A percentile compares a stretch with the other conserved stretches of the same genome.
Conservation (phyloP, 805 yeast genomes). For the Sungouiozyma intestinalis region DNA sequence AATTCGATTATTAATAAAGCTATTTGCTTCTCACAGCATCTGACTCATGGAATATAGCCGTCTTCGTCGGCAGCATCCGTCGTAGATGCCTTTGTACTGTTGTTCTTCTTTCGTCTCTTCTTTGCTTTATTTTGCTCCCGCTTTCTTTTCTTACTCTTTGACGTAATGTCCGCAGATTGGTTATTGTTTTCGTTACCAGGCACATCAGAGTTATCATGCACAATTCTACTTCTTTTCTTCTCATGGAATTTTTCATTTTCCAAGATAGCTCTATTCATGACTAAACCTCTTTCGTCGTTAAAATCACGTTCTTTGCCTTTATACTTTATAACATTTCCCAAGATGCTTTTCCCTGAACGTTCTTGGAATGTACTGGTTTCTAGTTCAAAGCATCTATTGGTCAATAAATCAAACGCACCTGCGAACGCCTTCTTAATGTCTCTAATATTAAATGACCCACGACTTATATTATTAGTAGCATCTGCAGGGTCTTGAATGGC, state of each 20-base stretch:
- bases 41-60: slow-evolving; percentile 14
- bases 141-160: slow-evolving; percentile 10
- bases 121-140: slow-evolving; percentile 2
- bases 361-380: slow-evolving; percentile 54
- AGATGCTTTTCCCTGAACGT: slow-evolving; percentile 59
- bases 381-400: slow-evolving; percentile 65
- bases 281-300: slow-evolving; percentile 58
- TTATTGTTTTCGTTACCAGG: slow-evolving; percentile 15
- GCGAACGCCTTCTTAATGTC: slow-evolving; percentile 78
- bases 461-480: slow-evolving; percentile 66
- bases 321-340: slow-evolving; percentile 71
- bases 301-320: slow-evolving; percentile 69
- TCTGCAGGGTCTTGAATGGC: slow-evolving; percentile 89
- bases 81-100: neutral
- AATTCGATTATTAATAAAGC: neutral
- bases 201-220: slow-evolving; percentile 17
- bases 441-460: slow-evolving; percentile 73
- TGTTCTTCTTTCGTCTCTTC: slow-evolving; percentile 15
- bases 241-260: slow-evolving; percentile 26
- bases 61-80: slow-evolving; percentile 16
- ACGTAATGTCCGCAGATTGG: slow-evolving; percentile 9
- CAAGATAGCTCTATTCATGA: slow-evolving; percentile 46
- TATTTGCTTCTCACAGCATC: too few relatives aligned
- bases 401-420: slow-evolving; percentile 74
- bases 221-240: slow-evolving; percentile 19